Base-by-base conservation (phyloP, 768 basidiomycete genomes). In the Lyophyllum atratum region DNA sequence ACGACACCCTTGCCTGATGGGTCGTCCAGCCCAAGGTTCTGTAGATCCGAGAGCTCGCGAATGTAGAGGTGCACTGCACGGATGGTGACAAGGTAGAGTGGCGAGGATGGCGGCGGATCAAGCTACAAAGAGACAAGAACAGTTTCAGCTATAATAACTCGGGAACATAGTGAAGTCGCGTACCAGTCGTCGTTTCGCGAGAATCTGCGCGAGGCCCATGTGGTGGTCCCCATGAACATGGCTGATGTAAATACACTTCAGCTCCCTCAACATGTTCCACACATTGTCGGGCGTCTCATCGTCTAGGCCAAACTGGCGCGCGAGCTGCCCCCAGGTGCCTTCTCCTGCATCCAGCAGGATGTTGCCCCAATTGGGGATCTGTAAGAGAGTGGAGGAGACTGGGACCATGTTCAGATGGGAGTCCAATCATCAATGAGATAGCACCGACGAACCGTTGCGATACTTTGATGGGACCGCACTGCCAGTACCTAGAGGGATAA, bases 161-260 rank as follows among this genome's bases (percentile, higher is more conserved):
- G n/a, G n/a, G n/a, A n/a, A n/a, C n/a, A n/a, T n/a, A 19, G 17
- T 48, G 21, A 12, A 53, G 40, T 25, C 22, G 59, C 66, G 12
- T 58, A 93, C 95, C 72, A 77, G 74, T 51, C 78, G 80, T 53
- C 96, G 81, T 74, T 87, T 83, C 0, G 83, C 76, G 17, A 98
- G 76, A 8, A 98, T 74, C 56, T 85, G 84, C 0, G 86, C 80
- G 31, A 95, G 69, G 8, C 96, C 95, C 39, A 89, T 81, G 67
- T 97, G 95, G 70, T 98, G 96, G 66, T 98, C 96, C 0, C 82
- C 95, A 66, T 97, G 96, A 62, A 90, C 82, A 68, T 98, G 96
- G 59, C 91, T 93, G 58, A 96, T 77, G 69, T 87, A 97, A 34
- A 98, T 80, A 66, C 91, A 86, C 64, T 83, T 88, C 12, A 95